Percentiles rank a stretch among this genome's conserved stretches.
These are phyloP conservation scores for Lipomyces japonicus DNA, from an alignment of 805 yeast species.

Conservation along the genomic window DNA sequence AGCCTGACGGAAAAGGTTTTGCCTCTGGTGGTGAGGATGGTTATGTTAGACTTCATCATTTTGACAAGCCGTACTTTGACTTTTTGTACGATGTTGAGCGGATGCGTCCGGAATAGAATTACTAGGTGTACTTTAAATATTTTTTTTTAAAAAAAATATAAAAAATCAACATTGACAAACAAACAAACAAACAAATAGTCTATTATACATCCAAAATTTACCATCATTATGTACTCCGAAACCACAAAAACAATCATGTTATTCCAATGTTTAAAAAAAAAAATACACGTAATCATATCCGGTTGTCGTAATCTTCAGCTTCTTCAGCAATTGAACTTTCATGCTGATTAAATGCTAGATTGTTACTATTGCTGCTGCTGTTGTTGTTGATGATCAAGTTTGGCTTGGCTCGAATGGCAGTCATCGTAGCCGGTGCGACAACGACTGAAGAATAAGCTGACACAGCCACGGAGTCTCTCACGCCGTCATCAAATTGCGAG, in stretches of 20 bases:
- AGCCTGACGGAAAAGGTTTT: constrained; percentile 88
- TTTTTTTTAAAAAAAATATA: too few relatives aligned
- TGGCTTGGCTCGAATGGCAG: constrained; percentile 76
- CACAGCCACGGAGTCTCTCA: constrained; percentile 40
- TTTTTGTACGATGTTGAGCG: constrained; percentile 43
- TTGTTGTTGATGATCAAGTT: constrained; percentile 46
- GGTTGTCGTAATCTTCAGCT: neutral
- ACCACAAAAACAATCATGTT: neutral
- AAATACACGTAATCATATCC: neutral
- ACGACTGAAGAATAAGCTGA: constrained; percentile 46
- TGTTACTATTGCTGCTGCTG: neutral
- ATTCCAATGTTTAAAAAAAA: neutral
- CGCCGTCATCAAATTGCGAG: constrained; percentile 22
- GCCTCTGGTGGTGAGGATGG: constrained; percentile 99
- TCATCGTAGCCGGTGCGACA: constrained; percentile 48
- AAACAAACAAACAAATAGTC: neutral
- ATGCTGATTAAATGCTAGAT: neutral
- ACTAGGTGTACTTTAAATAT: neutral
- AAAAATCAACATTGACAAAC: neutral
- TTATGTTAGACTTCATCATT: constrained; percentile 86
- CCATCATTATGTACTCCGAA: neutral
- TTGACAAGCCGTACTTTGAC: constrained; percentile 88
- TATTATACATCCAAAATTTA: neutral
- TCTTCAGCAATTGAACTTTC: constrained; percentile 1
- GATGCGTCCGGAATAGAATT: constrained; percentile 17